A percentile compares a stretch with the other conserved stretches of the same genome.
Conservation (phyloP, 768 basidiomycete species). For the Tephrocybe sp. region DNA sequence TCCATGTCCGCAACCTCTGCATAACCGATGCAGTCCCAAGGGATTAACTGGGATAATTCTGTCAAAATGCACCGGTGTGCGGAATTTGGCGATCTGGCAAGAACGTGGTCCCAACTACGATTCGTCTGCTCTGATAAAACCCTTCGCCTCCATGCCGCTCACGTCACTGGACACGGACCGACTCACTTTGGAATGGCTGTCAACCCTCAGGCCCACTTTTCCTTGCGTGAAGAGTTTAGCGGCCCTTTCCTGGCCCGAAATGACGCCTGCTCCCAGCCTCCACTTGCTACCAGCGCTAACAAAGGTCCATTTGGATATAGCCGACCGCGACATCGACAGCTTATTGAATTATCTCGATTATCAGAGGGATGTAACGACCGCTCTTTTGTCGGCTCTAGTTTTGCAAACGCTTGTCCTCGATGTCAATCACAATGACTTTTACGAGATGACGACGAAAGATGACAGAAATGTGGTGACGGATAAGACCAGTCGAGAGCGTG, state of each 20-base stretch:
- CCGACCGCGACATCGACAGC: neutral
- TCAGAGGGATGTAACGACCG: neutral
- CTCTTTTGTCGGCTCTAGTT: neutral
- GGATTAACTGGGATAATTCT: neutral
- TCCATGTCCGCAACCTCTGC: neutral
- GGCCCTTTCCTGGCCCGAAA: neutral
- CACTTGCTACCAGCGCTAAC: neutral
- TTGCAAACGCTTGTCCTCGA: neutral
- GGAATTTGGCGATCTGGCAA: neutral
- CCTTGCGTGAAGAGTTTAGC: neutral
- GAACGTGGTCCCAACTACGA: neutral
- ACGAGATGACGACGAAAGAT: neutral
- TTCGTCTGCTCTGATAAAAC: neutral
- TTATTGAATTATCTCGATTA: neutral
- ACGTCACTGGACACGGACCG: neutral
- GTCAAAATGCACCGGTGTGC: slow-evolving; percentile 1
- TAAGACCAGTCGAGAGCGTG: neutral
- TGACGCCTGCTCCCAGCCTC: neutral
- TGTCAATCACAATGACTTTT: neutral
- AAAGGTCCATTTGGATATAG: neutral
- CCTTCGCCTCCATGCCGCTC: neutral
- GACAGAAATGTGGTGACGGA: neutral
- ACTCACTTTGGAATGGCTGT: neutral
- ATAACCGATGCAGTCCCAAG: neutral
- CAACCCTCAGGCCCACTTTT: neutral